Evolutionary conservation across 306 rosid genomes (phyloP).

Genomic region (Quillaja saponaria): DNA sequence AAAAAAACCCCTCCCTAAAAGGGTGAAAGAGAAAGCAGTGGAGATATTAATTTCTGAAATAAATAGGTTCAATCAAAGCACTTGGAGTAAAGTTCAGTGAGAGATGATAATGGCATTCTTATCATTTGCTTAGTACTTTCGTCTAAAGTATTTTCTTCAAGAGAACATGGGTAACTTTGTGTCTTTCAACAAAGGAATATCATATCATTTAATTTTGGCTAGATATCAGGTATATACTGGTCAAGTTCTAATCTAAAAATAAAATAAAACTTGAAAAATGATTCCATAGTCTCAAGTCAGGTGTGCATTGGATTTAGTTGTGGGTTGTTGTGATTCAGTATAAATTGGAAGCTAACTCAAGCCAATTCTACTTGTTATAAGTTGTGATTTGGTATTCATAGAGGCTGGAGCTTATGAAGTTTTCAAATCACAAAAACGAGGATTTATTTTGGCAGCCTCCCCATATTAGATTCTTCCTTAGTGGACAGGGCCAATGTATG

Average conservation of each 20-base stretch:
- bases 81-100: conserved; percentile 99
- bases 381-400: conserved; percentile 95
- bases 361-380: conserved; percentile 33
- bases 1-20: too few species aligned
- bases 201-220: conserved; percentile 82
- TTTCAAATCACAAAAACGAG: conserved; percentile 92
- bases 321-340: too few species aligned
- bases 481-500: conserved; percentile 99
- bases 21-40: too few species aligned
- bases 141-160: conserved; percentile 91
- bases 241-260: not conserved
- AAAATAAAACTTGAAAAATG: too few species aligned
- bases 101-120: conserved; percentile 96
- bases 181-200: conserved; percentile 89
- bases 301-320: not conserved
- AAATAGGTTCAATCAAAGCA: conserved; percentile 86
- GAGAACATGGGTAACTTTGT: conserved; percentile 93
- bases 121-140: conserved; percentile 92
- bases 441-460: conserved; percentile 97
- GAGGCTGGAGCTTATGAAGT: conserved; percentile 97
- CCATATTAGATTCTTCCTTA: conserved; percentile 87
- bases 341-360: not conserved
- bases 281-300: not conserved
- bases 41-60: conserved; percentile 73
- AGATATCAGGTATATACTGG: conserved; percentile 76